Conservation (phyloP, 495 filamentous ascomycete genomes). For the Geopyxis carbonaria region DNA sequence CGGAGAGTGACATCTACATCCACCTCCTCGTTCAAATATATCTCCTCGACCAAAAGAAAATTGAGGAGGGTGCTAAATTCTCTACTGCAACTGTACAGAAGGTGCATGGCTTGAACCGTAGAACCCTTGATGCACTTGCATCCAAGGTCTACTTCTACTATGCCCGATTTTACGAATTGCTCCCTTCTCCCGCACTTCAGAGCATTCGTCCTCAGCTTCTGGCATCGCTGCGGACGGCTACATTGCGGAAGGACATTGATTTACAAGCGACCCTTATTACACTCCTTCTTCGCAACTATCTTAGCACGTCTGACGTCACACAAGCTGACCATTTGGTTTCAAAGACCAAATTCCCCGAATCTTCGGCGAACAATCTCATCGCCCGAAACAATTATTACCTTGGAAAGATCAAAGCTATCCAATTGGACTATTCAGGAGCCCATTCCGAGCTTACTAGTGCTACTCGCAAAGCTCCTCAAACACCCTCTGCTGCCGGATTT, state of each 20-base stretch:
- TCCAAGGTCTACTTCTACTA: constrained; percentile 97
- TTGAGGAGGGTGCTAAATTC: constrained; percentile 64
- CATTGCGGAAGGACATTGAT: constrained; percentile 87
- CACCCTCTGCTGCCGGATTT: constrained; percentile 74
- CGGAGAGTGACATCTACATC: constrained; percentile 84
- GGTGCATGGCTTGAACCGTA: constrained; percentile 76
- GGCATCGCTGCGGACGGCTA: constrained; percentile 75
- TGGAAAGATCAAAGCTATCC: constrained; percentile 87
- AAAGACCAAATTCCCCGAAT: constrained; percentile 82
- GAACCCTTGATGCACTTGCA: constrained; percentile 81
- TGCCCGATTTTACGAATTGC: constrained; percentile 79
- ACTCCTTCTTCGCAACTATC: constrained; percentile 85
- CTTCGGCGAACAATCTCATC: constrained; percentile 93
- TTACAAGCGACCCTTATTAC: constrained; percentile 91
- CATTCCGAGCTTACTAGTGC: constrained; percentile 83
- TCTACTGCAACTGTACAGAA: constrained; percentile 63
- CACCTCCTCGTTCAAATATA: constrained; percentile 79
- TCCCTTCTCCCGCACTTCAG: constrained; percentile 70
- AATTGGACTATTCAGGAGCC: constrained; percentile 91
- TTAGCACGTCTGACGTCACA: constrained; percentile 87
- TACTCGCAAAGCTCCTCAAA: constrained; percentile 85
- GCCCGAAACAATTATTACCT: constrained; percentile 92
- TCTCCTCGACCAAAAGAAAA: constrained; percentile 66
- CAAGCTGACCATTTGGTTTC: constrained; percentile 91
- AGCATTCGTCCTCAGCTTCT: constrained; percentile 73